A percentile compares a stretch with the other conserved stretches of the same genome.
Evolutionary conservation across 108 stramenopile species (phyloP).

Genomic region (Nitzschia sp.): DNA sequence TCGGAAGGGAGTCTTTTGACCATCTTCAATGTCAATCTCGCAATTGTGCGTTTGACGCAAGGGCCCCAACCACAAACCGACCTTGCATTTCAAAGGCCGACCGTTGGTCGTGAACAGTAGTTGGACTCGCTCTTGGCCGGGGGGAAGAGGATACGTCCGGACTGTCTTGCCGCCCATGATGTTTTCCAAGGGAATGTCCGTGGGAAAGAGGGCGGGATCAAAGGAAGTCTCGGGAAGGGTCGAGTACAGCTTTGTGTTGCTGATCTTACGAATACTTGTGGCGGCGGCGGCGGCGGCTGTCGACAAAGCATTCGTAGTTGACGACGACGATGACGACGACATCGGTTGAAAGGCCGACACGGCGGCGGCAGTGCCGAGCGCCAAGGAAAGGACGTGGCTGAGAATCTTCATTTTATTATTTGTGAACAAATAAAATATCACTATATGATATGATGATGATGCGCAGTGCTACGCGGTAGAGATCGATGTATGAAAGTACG

Average conservation of each 20-base stretch:
- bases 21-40: slow-evolving; percentile 64
- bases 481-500: too few species aligned
- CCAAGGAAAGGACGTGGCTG: too few species aligned
- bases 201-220: slow-evolving; percentile 38
- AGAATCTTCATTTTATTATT: neutral
- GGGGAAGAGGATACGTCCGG: slow-evolving; percentile 67
- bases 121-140: slow-evolving; percentile 52
- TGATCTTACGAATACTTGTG: too few species aligned
- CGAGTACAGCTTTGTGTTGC: neutral
- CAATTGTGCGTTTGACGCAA: slow-evolving; percentile 60
- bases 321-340: neutral
- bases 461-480: too few species aligned
- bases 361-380: too few species aligned
- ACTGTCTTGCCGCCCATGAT: slow-evolving; percentile 72
- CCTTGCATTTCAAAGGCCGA: slow-evolving; percentile 65
- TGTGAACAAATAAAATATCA: neutral
- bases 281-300: neutral
- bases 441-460: too few species aligned
- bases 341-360: neutral
- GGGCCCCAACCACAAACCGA: slow-evolving; percentile 74
- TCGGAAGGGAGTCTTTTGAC: slow-evolving; percentile 50
- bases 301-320: neutral
- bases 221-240: neutral
- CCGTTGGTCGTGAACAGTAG: slow-evolving; percentile 58
- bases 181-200: slow-evolving; percentile 52